Evolutionary conservation across 2,329 filamentous ascomycete species (phyloP).

Genomic region (Biscogniauxia sp.): DNA sequence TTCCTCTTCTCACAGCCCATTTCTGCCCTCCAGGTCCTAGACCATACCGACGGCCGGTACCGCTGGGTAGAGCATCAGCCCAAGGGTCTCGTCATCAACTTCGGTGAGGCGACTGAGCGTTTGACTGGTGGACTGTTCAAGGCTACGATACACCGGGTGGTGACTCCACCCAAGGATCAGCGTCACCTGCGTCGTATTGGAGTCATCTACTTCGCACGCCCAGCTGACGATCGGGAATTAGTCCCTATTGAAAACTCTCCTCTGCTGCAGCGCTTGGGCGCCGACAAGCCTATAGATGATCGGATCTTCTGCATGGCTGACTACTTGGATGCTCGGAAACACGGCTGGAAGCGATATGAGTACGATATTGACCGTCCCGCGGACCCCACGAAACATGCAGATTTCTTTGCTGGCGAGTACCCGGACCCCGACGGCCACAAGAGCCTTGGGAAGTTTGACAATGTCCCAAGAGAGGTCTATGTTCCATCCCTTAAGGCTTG

Average conservation of each 20-base stretch:
- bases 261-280: slow-evolving; percentile 27
- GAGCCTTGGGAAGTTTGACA: slow-evolving; percentile 15
- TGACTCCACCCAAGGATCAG: slow-evolving; percentile 35
- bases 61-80: slow-evolving; percentile 37
- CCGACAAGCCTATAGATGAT: slow-evolving; percentile 30
- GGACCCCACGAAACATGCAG: slow-evolving; percentile 9
- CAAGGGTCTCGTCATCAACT: slow-evolving; percentile 38
- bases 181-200: slow-evolving; percentile 35
- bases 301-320: slow-evolving; percentile 28
- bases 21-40: slow-evolving; percentile 37
- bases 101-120: slow-evolving; percentile 33
- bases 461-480: slow-evolving; percentile 11
- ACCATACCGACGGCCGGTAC: slow-evolving; percentile 33
- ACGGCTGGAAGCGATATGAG: slow-evolving; percentile 30
- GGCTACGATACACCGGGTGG: slow-evolving; percentile 32
- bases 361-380: slow-evolving; percentile 26
- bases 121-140: slow-evolving; percentile 33
- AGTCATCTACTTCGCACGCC: slow-evolving; percentile 40
- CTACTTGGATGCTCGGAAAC: slow-evolving; percentile 30
- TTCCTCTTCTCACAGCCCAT: slow-evolving; percentile 40
- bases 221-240: slow-evolving; percentile 35
- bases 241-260: slow-evolving; percentile 35
- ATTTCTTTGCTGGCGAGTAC: slow-evolving; percentile 14
- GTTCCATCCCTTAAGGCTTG: slow-evolving; percentile 7
- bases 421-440: slow-evolving; percentile 13